These are phyloP conservation scores for Serpula lacrymans DNA, from an alignment of 768 basidiomycete species.

Conservation along the genomic window DNA sequence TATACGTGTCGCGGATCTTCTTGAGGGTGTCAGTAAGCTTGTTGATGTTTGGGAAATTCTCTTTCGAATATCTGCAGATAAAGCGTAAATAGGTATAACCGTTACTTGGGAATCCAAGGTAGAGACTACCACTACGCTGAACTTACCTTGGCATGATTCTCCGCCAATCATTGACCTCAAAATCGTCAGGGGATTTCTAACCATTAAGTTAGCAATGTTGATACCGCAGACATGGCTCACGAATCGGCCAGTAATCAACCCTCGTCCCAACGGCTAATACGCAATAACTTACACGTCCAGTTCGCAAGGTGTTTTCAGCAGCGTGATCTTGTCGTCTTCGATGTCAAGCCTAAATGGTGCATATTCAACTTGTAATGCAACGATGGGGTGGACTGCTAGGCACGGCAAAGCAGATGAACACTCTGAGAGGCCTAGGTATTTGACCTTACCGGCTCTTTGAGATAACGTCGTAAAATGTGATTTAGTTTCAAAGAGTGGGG, in stretches of 20 bases:
- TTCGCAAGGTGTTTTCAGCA: constrained; percentile 26
- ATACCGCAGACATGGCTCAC: constrained; percentile 11
- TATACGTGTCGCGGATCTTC: constrained; percentile 9
- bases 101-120: background rate
- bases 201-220: constrained; percentile 5
- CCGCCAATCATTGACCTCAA: constrained; percentile 25
- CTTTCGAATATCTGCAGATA: constrained; percentile 19
- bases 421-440: constrained; percentile 33
- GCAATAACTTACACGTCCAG: constrained; percentile 33
- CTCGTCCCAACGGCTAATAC: constrained; percentile 32
- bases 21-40: constrained; percentile 12
- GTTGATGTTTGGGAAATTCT: constrained; percentile 12
- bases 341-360: constrained; percentile 27
- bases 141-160: constrained; percentile 16
- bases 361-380: constrained; percentile 30
- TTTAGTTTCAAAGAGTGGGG: too few species aligned
- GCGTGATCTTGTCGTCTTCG: constrained; percentile 17
- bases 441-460: constrained; percentile 31
- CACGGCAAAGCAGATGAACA: too few species aligned
- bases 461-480: too few species aligned
- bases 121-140: background rate
- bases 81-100: background rate
- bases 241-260: constrained; percentile 25
- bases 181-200: constrained; percentile 14
- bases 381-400: constrained; percentile 29